Percentiles rank a stretch among this genome's conserved stretches.
These are phyloP conservation scores for Sindora glabra DNA, from an alignment of 306 rosid species.

Conservation along the genomic window DNA sequence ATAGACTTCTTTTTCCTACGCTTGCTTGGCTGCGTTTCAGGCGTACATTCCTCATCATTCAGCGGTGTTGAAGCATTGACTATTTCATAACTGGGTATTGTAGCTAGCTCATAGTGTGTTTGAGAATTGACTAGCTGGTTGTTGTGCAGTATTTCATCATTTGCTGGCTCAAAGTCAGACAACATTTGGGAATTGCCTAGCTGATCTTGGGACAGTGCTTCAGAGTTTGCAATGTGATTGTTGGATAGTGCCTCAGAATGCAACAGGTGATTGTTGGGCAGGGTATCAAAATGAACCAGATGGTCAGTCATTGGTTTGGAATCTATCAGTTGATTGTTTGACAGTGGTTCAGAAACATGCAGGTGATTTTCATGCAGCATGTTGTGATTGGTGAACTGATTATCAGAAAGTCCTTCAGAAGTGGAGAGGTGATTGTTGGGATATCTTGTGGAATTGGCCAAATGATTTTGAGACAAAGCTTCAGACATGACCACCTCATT, in stretches of 20 bases:
- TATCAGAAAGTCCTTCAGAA: constrained; percentile 12
- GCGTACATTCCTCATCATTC: constrained; percentile 34
- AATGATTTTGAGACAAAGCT: constrained; percentile 17
- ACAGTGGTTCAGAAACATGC: constrained; percentile 20
- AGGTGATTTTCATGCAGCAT: constrained; percentile 34
- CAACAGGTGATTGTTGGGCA: constrained; percentile 20
- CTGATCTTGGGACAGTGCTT: constrained; percentile 25
- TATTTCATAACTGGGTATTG: constrained; percentile 30
- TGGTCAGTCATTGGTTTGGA: constrained; percentile 26
- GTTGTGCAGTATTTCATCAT: constrained; percentile 19
- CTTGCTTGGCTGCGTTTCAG: constrained; percentile 72
- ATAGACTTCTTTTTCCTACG: constrained; percentile 83
- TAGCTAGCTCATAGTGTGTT: constrained; percentile 19
- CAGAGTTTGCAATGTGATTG: constrained; percentile 19
- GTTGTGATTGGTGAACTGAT: constrained; percentile 8
- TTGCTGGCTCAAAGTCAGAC: constrained; percentile 29
- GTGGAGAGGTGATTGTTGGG: constrained; percentile 16
- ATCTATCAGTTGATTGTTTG: constrained; percentile 19
- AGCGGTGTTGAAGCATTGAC: constrained; percentile 26
- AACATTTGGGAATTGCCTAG: constrained; percentile 27
- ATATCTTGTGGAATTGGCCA: constrained; percentile 9
- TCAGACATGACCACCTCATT: constrained; percentile 25
- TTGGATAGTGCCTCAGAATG: constrained; percentile 22
- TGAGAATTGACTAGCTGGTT: constrained; percentile 24
- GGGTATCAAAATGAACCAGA: constrained; percentile 20